phyloP scores from a whole-genome alignment of 306 rosid genomes.

The Alnus rubra region DNA sequence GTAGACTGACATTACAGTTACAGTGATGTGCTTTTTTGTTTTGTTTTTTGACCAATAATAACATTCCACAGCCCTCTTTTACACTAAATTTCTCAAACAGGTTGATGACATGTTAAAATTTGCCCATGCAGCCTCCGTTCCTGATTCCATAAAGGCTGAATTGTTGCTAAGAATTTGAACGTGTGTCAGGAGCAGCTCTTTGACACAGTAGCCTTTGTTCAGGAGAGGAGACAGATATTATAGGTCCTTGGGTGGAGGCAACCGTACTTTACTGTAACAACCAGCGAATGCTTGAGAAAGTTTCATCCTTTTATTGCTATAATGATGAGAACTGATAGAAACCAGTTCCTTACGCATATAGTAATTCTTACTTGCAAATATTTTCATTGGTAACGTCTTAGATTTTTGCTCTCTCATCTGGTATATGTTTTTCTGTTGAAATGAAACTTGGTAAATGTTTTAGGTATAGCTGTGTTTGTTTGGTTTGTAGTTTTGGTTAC shows the following conservation, averaged over 20 bases:
- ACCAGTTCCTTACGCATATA: not conserved
- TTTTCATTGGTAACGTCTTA: not conserved
- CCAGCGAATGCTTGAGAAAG: too few relatives aligned
- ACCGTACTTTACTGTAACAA: not conserved
- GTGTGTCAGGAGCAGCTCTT: constrained; percentile 53
- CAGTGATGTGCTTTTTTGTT: too few relatives aligned
- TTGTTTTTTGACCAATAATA: too few relatives aligned
- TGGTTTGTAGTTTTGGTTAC: too few relatives aligned
- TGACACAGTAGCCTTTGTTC: too few relatives aligned
- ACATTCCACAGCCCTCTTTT: not conserved
- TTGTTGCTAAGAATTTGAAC: constrained; percentile 74
- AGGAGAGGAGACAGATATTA: not conserved
- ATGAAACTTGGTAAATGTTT: too few relatives aligned
- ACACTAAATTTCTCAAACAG: not conserved
- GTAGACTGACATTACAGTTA: too few relatives aligned
- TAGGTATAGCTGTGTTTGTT: too few relatives aligned
- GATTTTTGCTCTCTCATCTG: not conserved
- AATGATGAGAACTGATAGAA: not conserved
- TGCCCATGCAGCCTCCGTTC: constrained; percentile 68
- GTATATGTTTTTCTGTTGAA: too few relatives aligned
- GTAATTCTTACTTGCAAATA: not conserved
- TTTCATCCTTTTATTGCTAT: not conserved
- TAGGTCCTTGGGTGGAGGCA: not conserved
- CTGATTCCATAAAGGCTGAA: constrained; percentile 84
- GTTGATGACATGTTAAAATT: constrained; percentile 6